Percentiles rank a stretch among this genome's conserved stretches.
Conservation (phyloP, 345 rosid species). For the Lepidium aucheri region DNA sequence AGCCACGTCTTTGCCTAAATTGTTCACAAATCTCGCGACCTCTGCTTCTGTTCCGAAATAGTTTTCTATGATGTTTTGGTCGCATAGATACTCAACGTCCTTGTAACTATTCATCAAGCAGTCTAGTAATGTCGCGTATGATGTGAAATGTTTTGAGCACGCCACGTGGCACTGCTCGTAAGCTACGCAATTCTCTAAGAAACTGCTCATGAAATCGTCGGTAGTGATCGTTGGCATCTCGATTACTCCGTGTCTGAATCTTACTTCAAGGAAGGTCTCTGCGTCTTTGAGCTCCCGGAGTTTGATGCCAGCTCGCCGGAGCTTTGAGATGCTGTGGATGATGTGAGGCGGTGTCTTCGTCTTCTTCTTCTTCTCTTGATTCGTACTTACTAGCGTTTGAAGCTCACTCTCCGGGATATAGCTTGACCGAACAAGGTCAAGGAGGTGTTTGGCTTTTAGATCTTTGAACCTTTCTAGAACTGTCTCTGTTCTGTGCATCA, state of each 20-base stretch:
- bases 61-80: constrained; percentile 55
- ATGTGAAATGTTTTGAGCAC: constrained; percentile 53
- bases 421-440: constrained; percentile 56
- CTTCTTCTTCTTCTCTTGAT: neutral
- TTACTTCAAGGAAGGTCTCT: constrained; percentile 51
- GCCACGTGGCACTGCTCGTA: constrained; percentile 67
- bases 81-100: constrained; percentile 63
- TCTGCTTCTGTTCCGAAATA: constrained; percentile 62
- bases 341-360: constrained; percentile 33
- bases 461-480: constrained; percentile 23
- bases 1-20: constrained; percentile 65
- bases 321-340: constrained; percentile 65
- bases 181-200: constrained; percentile 64
- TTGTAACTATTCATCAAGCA: constrained; percentile 46
- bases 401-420: constrained; percentile 24
- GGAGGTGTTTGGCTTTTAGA: constrained; percentile 46
- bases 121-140: constrained; percentile 63
- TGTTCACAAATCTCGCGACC: constrained; percentile 47
- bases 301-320: constrained; percentile 50
- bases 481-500: constrained; percentile 31
- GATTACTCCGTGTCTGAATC: constrained; percentile 46
- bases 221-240: constrained; percentile 64
- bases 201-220: constrained; percentile 67
- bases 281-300: constrained; percentile 25
- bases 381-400: constrained; percentile 5